phyloP scores from a whole-genome alignment of 2,329 filamentous ascomycete genomes.

The Tolypocladium tundrense region DNA sequence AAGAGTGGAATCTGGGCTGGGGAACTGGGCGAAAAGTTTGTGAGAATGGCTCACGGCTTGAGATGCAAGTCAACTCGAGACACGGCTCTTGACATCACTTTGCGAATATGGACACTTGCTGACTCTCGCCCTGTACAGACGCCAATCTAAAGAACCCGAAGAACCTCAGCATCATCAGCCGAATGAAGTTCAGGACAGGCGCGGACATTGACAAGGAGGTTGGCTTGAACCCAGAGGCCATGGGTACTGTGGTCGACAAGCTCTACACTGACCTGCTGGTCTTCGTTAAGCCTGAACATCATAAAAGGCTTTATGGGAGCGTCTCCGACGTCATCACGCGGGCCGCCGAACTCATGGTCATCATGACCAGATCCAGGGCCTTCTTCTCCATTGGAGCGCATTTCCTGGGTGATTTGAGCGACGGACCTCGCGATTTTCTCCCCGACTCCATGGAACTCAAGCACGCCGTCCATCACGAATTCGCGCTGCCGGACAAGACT shows the following conservation, averaged over 20 bases:
- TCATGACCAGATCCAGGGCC: not conserved
- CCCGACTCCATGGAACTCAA: not conserved
- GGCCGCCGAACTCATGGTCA: not conserved
- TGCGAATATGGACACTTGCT: not conserved
- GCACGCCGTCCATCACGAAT: not conserved
- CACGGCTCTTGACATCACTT: not conserved
- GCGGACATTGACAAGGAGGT: not conserved
- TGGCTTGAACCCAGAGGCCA: not conserved
- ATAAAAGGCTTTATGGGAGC: not conserved
- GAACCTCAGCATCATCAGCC: not conserved
- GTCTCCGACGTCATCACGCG: not conserved
- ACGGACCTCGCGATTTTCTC: not conserved
- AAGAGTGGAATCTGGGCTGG: not conserved
- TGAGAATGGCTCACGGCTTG: not conserved
- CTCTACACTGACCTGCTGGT: not conserved
- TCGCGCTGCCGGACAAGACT: not conserved
- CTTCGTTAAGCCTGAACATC: not conserved
- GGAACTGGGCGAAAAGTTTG: not conserved
- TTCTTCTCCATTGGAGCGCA: not conserved
- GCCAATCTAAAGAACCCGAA: not conserved
- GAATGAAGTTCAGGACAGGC: not conserved
- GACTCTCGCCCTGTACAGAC: not conserved
- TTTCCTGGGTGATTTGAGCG: not conserved
- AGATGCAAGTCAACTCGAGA: not conserved
- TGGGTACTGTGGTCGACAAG: not conserved